Evolutionary conservation across 2,329 filamentous ascomycete species (phyloP), one percentile per base, ranked within the genome.

Genomic region (Nemania serpens): DNA sequence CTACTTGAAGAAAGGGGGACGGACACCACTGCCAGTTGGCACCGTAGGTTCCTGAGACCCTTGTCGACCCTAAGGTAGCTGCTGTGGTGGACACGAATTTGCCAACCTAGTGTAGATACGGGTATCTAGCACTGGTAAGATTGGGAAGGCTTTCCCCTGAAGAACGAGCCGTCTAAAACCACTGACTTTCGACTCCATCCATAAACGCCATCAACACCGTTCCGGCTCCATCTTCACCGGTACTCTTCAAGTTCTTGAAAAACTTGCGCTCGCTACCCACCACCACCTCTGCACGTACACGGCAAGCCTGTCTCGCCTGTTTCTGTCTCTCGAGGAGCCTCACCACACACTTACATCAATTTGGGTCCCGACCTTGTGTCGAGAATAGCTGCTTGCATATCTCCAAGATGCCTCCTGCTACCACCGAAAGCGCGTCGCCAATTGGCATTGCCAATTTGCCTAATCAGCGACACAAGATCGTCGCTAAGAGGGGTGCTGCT

Each of bases 401-500:
- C 50, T 37, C 64, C 76, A 79, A 75, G 69, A 88, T 88, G 86
- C 83, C 85, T 78, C 68, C 69, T 59, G 64, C 64, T 64, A 69
- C 70, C 58, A 64, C 69, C 63, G 70, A 70, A 67, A 71, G 68
- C 65, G 67, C 68, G 66, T 73, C 71, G 68, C 72, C 76, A 75
- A 72, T 90, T 84, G 87, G 87, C 78, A 90, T 90, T 81, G 87
- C 87, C 80, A 89, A 90, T 78, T 79, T 89, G 74, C 87, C 87
- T 71, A 89, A 89, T 81, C 87, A 89, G 82, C 83, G 87, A 74
- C 87, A 90, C 81, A 90, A 90, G 81, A 90, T 90, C 75, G 87
- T 90, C 74, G 84, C 84, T 66, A 88, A 90, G 81, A 90, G 96
- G 81, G 95, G 95, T 81, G 96, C 95, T 75, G 91, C 93, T 75